These are phyloP conservation scores for Mycena epipterygia DNA, from an alignment of 768 basidiomycete species.

Conservation along the genomic window DNA sequence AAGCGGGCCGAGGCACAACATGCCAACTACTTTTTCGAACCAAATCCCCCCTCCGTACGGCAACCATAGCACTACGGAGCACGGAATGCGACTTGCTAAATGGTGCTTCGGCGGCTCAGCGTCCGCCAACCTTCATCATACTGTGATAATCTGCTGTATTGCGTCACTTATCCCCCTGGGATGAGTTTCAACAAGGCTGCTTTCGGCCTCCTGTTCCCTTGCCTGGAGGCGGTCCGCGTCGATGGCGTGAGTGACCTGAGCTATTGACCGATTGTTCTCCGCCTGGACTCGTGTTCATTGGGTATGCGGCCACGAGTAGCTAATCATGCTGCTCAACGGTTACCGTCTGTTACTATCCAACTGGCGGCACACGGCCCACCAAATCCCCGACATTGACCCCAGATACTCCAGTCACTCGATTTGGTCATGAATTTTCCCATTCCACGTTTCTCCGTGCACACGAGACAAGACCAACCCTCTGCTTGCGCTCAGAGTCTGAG, in stretches of 20 bases:
- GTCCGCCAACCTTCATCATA: no score
- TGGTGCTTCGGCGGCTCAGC: no score
- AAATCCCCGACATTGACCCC: conserved; percentile 30
- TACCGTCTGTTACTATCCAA: neutral
- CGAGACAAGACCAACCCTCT: neutral
- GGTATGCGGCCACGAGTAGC: neutral
- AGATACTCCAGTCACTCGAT: conserved; percentile 5
- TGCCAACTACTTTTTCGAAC: no score
- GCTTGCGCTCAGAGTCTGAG: neutral
- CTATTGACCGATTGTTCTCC: conserved; percentile 34
- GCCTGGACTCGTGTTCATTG: conserved; percentile 27
- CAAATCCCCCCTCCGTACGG: no score
- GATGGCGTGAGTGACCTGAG: neutral
- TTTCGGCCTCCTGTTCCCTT: no score
- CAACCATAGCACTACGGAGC: no score
- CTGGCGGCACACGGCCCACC: neutral
- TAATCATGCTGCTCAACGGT: neutral
- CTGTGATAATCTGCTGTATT: no score
- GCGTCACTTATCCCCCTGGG: no score
- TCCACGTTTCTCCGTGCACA: conserved; percentile 9
- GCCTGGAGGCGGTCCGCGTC: neutral
- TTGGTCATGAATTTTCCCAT: conserved; percentile 10
- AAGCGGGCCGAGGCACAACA: no score
- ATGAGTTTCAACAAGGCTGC: no score
- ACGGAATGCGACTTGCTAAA: no score